A percentile compares a stretch with the other conserved stretches of the same genome.
These are phyloP conservation scores for Botrytis medusae DNA, from an alignment of 2,329 filamentous ascomycete species.

Conservation along the genomic window DNA sequence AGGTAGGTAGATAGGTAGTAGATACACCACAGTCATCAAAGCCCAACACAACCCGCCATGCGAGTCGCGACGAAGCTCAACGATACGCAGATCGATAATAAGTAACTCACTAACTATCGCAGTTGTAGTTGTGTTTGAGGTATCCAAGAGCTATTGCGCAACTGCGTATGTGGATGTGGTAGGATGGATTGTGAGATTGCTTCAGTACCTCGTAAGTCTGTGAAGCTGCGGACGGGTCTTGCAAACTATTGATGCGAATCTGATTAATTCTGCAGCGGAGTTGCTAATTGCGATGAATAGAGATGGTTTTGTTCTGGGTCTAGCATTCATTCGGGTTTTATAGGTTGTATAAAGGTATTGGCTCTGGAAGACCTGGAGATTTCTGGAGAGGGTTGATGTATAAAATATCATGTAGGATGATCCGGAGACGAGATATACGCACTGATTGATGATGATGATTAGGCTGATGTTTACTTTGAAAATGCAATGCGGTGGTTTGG, in stretches of 20 bases:
- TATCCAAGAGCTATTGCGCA: no score
- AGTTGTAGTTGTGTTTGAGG: not conserved
- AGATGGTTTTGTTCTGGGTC: accelerated
- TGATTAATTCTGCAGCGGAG: accelerated
- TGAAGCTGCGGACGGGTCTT: not conserved
- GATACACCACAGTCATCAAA: no score
- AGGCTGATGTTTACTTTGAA: not conserved
- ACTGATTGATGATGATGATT: not conserved
- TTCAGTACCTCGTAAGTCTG: accelerated
- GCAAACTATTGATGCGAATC: not conserved
- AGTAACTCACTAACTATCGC: no score
- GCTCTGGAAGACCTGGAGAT: not conserved
- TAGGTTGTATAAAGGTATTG: accelerated
- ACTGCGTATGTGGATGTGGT: not conserved
- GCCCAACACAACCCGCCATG: no score
- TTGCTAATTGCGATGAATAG: not conserved
- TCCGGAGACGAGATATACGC: not conserved
- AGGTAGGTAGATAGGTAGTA: no score
- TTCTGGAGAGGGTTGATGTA: not conserved
- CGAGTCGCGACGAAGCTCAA: no score
- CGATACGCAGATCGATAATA: no score
- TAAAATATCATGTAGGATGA: not conserved
- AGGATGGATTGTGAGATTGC: not conserved
- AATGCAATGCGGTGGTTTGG: accelerated
- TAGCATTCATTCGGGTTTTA: not conserved